Percentiles rank a stretch among this genome's conserved stretches.
Evolutionary conservation across 2,329 filamentous ascomycete species (phyloP).

Genomic region (Juglanconis juglandina): DNA sequence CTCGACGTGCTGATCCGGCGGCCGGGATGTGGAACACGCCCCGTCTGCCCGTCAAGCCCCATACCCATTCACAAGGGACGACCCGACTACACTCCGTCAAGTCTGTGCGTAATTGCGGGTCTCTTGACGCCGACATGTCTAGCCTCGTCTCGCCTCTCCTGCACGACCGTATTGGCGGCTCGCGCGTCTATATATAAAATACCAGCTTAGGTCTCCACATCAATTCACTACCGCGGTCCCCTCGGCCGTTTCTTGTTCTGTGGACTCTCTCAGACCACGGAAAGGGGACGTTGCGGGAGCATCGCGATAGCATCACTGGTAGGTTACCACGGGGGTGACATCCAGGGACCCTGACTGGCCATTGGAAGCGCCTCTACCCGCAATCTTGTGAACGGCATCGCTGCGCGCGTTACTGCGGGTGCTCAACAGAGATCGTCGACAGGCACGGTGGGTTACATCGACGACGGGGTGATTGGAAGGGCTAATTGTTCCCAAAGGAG

Average conservation of each 20-base stretch:
- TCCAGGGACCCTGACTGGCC: not conserved
- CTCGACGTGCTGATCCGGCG: not conserved
- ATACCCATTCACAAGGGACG: not conserved
- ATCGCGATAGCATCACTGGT: not conserved
- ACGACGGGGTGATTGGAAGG: not conserved
- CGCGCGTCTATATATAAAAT: conserved; percentile 4
- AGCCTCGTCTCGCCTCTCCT: not conserved
- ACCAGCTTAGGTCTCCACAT: not conserved
- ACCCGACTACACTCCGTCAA: not conserved
- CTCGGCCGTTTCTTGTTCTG: not conserved
- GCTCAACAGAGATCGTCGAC: conserved; percentile 1
- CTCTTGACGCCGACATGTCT: not conserved
- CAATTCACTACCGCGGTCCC: not conserved
- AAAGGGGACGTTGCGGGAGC: not conserved
- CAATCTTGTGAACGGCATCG: not conserved
- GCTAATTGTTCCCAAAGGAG: conserved; percentile 1
- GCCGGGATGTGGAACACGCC: not conserved
- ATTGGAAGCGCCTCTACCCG: conserved; percentile 1
- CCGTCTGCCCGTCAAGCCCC: no score
- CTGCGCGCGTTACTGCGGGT: not conserved
- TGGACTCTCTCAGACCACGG: not conserved
- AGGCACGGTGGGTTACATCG: not conserved
- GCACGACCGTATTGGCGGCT: conserved; percentile 2
- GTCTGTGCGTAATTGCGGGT: not conserved
- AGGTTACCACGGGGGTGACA: not conserved